Evolutionary conservation across 2,329 filamentous ascomycete species (phyloP).

Genomic region (Colletotrichum sp.): DNA sequence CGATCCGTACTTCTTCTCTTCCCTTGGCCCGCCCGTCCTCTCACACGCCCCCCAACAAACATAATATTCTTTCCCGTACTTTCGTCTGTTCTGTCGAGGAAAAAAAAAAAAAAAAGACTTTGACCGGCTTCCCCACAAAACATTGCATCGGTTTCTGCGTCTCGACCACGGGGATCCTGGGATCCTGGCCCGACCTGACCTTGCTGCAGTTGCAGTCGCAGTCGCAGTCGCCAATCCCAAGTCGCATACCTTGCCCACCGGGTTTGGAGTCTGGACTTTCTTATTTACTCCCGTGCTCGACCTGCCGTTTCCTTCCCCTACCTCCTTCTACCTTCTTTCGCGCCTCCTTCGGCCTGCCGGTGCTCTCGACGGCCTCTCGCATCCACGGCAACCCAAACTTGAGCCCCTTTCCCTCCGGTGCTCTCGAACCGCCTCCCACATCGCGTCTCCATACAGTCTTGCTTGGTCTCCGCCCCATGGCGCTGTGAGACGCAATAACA

Average conservation of each 20-base stretch:
- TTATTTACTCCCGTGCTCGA: conserved; percentile 5
- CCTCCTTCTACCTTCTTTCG: background rate
- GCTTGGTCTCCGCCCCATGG: background rate
- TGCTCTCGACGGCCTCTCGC: background rate
- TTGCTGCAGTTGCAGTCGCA: background rate
- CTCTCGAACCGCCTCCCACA: background rate
- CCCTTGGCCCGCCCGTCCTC: background rate
- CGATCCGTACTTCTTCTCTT: background rate
- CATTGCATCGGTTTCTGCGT: conserved; percentile 17
- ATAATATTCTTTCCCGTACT: background rate
- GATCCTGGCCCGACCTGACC: background rate
- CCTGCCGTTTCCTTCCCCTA: background rate
- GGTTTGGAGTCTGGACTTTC: background rate
- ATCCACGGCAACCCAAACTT: background rate
- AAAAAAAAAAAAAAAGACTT: background rate
- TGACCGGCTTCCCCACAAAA: conserved; percentile 17
- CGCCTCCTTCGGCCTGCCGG: conserved; percentile 1
- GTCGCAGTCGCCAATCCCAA: background rate
- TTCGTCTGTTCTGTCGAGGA: background rate
- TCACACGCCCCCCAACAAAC: background rate
- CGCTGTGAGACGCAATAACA: conserved; percentile 13
- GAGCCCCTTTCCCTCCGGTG: background rate
- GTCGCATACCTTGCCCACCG: background rate
- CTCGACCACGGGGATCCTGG: conserved; percentile 14
- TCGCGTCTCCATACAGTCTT: background rate